Conservation (phyloP, 192 early-diverging fungal genomes). For the Coemansia pectinata region DNA sequence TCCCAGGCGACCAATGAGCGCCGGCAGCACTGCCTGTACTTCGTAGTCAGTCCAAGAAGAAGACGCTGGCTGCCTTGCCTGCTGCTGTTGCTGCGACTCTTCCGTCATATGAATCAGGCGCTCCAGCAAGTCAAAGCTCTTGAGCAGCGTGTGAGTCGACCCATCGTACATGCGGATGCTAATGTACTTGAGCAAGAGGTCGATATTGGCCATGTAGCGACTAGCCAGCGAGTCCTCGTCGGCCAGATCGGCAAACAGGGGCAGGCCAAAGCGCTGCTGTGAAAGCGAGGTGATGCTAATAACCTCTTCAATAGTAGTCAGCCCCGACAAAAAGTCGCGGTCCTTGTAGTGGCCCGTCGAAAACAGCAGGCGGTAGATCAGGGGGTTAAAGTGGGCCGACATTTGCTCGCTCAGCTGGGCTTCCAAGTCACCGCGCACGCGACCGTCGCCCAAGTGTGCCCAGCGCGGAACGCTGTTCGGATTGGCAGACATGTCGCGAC, state of each 20-base stretch:
- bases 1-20: constrained; percentile 65
- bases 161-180: constrained; percentile 91
- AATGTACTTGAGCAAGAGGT: constrained; percentile 83
- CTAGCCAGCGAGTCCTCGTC: constrained; percentile 58
- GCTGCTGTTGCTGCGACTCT: constrained; percentile 55
- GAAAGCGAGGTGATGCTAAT: constrained; percentile 53
- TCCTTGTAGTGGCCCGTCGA: constrained; percentile 87
- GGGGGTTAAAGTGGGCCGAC: constrained; percentile 60
- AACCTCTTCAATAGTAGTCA: constrained; percentile 69
- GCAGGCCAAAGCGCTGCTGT: constrained; percentile 40
- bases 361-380: constrained; percentile 66
- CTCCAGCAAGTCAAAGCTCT: constrained; percentile 80
- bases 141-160: constrained; percentile 84
- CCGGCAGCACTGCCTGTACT: constrained; percentile 73
- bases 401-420: constrained; percentile 63
- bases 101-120: constrained; percentile 68
- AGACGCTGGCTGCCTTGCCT: constrained; percentile 7
- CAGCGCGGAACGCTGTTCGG: constrained; percentile 66
- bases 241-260: constrained; percentile 30
- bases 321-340: constrained; percentile 68
- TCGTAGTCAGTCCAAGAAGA: constrained; percentile 74
- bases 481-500: constrained; percentile 66
- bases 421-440: constrained; percentile 38
- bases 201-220: constrained; percentile 70
- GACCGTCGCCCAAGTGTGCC: constrained; percentile 43